A percentile compares a stretch with the other conserved stretches of the same genome.
phyloP scores from a whole-genome alignment of 169 alveolate species.

The Blepharisma undulans region DNA sequence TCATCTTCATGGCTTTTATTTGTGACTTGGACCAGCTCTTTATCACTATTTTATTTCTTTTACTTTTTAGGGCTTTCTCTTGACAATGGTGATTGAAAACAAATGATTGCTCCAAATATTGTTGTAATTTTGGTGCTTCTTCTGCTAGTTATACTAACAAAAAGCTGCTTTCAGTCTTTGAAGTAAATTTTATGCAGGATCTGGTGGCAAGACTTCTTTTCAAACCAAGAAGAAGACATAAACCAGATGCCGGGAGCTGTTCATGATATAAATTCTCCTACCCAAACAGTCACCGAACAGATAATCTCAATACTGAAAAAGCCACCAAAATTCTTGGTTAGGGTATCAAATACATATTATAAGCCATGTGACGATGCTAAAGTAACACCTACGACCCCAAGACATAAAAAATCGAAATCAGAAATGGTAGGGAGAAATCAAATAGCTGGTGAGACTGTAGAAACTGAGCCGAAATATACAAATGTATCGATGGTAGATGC shows the following conservation, averaged over 20 bases:
- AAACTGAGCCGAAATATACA: not conserved
- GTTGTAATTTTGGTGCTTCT: not conserved
- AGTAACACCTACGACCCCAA: not conserved
- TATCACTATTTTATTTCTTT: not conserved
- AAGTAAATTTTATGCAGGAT: not conserved
- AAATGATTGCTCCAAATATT: not conserved
- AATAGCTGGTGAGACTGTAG: not conserved
- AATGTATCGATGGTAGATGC: not conserved
- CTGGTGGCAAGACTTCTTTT: not conserved
- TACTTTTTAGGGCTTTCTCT: not conserved
- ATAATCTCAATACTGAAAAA: not conserved
- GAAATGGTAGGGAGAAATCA: not conserved
- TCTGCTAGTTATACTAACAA: not conserved
- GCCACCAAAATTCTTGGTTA: conserved; percentile 5
- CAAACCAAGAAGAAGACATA: not conserved
- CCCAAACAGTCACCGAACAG: not conserved
- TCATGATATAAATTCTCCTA: not conserved
- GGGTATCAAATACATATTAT: not conserved
- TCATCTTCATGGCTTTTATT: not conserved
- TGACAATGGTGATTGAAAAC: not conserved
- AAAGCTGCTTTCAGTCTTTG: not conserved
- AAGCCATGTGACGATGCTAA: not conserved
- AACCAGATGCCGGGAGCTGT: not conserved
- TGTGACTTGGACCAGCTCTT: not conserved
- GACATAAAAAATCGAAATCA: not conserved